These are phyloP conservation scores for Plasmodium coatneyi DNA, from an alignment of 169 alveolate species.

Conservation along the genomic window DNA sequence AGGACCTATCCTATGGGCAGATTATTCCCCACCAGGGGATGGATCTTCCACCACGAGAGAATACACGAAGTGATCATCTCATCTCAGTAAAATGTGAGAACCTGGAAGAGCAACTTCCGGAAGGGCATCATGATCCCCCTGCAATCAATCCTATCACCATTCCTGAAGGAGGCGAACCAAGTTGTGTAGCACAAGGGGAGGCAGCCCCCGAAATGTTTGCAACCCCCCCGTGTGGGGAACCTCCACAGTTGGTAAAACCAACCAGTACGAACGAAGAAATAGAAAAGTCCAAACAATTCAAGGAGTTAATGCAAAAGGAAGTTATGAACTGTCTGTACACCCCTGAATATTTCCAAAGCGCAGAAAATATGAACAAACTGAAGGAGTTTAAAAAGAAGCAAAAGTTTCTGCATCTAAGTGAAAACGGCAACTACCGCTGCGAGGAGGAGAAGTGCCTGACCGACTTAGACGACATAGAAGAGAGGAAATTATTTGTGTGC, in stretches of 20 bases:
- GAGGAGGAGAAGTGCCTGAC: constrained; percentile 67
- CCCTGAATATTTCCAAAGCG: background rate
- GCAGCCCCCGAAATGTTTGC: background rate
- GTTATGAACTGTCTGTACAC: constrained; percentile 10
- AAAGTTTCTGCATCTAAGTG: background rate
- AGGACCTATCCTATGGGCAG: background rate
- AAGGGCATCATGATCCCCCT: background rate
- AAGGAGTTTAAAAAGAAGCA: constrained; percentile 25
- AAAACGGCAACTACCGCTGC: background rate
- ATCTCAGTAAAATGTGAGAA: background rate
- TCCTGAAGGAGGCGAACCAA: background rate
- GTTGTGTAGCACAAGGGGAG: background rate
- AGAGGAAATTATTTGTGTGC: constrained; percentile 51
- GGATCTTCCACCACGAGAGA: background rate
- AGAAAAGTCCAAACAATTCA: background rate
- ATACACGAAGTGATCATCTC: background rate
- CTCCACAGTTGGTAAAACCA: background rate
- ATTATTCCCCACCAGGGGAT: background rate
- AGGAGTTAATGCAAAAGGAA: constrained; percentile 27
- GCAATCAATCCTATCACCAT: background rate
- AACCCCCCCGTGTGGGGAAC: background rate
- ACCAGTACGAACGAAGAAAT: background rate
- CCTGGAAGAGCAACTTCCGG: background rate
- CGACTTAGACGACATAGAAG: constrained; percentile 48
- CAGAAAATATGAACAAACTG: background rate